Percentiles rank a stretch among this genome's conserved stretches.
phyloP scores from a whole-genome alignment of 371 early-diverging fungal genomes.

The Apophysomyces elegans region DNA sequence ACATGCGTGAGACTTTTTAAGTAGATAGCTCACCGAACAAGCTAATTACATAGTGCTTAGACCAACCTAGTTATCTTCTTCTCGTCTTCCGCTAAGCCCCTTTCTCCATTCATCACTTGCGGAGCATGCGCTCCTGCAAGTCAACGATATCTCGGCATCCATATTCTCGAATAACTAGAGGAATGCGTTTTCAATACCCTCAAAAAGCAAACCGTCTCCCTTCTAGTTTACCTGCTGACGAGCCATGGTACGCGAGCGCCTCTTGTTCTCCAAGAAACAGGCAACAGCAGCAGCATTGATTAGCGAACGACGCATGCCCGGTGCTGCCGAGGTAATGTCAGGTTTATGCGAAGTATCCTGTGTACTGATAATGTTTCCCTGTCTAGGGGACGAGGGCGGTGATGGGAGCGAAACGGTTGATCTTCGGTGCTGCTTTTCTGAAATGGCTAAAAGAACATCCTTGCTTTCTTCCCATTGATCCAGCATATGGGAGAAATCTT shows the following conservation, averaged over 20 bases:
- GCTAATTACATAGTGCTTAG: conserved; percentile 4
- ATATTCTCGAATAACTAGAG: background rate
- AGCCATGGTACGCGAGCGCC: conserved; percentile 6
- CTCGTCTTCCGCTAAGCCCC: background rate
- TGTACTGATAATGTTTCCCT: background rate
- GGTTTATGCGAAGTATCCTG: background rate
- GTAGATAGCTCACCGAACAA: background rate
- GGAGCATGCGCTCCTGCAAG: background rate
- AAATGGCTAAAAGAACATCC: conserved; percentile 14
- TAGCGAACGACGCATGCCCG: conserved; percentile 16
- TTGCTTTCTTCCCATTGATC: conserved; percentile 46
- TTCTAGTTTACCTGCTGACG: background rate
- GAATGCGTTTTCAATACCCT: background rate
- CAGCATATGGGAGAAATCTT: conserved; percentile 29
- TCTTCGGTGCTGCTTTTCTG: background rate
- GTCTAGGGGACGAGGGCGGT: conserved; percentile 39
- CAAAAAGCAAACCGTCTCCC: background rate
- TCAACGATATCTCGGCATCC: background rate
- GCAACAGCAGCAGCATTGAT: conserved; percentile 21
- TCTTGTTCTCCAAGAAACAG: conserved; percentile 25
- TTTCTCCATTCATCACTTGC: background rate
- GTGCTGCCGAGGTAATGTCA: conserved; percentile 1
- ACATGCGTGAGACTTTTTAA: background rate
- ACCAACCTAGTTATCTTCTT: background rate
- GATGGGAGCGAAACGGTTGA: conserved; percentile 31